Percentiles rank a stretch among this genome's conserved stretches.
These are phyloP conservation scores for Globisporangium okanoganense DNA, from an alignment of 352 stramenopile genomes.

Conservation along the genomic window DNA sequence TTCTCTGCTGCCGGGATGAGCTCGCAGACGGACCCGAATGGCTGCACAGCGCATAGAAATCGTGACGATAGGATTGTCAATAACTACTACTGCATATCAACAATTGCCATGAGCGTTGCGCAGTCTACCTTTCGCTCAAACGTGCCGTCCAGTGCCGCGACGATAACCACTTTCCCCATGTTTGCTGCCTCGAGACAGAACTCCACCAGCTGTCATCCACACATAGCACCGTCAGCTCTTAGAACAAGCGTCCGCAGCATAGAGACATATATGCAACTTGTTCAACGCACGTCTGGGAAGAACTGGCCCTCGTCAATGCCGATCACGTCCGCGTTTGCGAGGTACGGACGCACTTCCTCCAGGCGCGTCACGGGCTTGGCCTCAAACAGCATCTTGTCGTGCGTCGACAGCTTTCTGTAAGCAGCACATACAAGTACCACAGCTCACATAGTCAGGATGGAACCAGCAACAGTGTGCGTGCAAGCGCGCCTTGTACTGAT, in stretches of 20 bases:
- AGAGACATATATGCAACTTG: no score
- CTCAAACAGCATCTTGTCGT: conserved; percentile 72
- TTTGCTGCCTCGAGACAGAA: conserved; percentile 73
- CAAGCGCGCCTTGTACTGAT: no score
- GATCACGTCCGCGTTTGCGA: conserved; percentile 79
- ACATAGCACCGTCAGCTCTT: not conserved
- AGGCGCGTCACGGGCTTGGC: conserved; percentile 57
- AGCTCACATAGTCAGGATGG: not conserved
- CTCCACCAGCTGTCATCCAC: conserved; percentile 45
- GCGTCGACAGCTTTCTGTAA: conserved; percentile 71
- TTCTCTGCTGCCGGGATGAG: conserved; percentile 71
- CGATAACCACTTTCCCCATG: conserved; percentile 75
- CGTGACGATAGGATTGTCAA: not conserved
- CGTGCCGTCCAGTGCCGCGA: conserved; percentile 67
- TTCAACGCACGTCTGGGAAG: conserved; percentile 68
- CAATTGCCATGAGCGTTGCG: no score
- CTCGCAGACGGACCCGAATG: conserved; percentile 68
- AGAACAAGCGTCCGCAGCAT: no score
- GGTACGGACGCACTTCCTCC: conserved; percentile 45
- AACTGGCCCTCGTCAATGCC: conserved; percentile 87
- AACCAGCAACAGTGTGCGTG: not conserved
- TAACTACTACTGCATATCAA: no score
- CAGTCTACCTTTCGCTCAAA: conserved; percentile 63
- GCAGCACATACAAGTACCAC: not conserved
- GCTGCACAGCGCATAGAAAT: conserved; percentile 24